Evolutionary conservation across 2,329 filamentous ascomycete species (phyloP).

Genomic region (Alternaria triticina): DNA sequence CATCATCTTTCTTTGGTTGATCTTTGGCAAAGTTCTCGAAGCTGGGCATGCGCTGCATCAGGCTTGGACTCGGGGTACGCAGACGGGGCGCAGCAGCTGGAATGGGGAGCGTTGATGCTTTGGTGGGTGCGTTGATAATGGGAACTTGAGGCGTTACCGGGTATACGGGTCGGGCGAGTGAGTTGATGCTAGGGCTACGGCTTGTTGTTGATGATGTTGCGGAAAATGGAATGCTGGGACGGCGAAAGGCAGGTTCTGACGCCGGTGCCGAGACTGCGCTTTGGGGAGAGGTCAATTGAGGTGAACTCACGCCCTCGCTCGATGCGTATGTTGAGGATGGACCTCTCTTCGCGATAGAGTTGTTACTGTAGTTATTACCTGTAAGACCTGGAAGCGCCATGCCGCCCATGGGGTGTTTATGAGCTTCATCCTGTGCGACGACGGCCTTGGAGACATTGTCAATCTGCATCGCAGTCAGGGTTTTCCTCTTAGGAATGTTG

Average conservation of each 20-base stretch:
- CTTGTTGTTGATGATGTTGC: constrained; percentile 23
- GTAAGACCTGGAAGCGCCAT: constrained; percentile 29
- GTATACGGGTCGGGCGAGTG: constrained; percentile 47
- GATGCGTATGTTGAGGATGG: constrained; percentile 10
- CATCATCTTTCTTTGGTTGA: constrained; percentile 18
- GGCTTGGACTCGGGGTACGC: constrained; percentile 48
- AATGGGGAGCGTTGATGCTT: constrained; percentile 40
- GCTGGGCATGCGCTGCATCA: constrained; percentile 56
- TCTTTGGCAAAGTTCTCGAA: constrained; percentile 42
- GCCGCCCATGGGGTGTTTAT: constrained; percentile 19
- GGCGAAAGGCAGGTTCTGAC: constrained; percentile 30
- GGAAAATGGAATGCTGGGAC: constrained; percentile 41
- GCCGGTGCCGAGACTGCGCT: constrained; percentile 22
- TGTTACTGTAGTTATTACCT: constrained; percentile 9
- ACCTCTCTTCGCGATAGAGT: constrained; percentile 8
- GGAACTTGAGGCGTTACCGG: constrained; percentile 30
- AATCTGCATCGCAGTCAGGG: constrained; percentile 53
- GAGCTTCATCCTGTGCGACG: constrained; percentile 23
- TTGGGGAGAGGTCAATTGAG: constrained; percentile 21
- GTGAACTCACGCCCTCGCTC: constrained; percentile 22
- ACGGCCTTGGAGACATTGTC: constrained; percentile 42
- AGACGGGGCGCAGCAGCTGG: constrained; percentile 32
- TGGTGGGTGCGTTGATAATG: constrained; percentile 31
- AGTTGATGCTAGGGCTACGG: constrained; percentile 42
- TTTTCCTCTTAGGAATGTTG: constrained; percentile 53